These are phyloP conservation scores for Anisodus tanguticus DNA, from an alignment of 257 asterid genomes.

Conservation along the genomic window DNA sequence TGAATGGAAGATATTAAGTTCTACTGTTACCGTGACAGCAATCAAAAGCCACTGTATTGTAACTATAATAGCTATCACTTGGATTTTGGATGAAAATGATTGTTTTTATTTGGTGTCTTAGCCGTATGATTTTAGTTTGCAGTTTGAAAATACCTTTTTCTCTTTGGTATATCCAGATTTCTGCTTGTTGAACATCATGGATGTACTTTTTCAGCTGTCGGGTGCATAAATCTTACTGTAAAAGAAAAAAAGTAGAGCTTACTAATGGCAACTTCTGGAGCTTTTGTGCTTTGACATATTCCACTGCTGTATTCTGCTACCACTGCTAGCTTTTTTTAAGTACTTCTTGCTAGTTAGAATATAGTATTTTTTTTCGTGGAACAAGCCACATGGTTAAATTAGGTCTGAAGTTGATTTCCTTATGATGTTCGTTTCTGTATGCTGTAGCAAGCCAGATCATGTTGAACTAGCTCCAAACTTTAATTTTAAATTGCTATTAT, in stretches of 20 bases:
- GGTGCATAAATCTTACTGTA: neutral
- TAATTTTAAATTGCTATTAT: neutral
- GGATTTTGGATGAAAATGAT: neutral
- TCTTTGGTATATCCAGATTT: neutral
- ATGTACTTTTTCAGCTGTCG: neutral
- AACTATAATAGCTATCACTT: neutral
- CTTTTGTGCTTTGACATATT: neutral
- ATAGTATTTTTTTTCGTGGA: neutral
- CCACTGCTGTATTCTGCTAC: neutral
- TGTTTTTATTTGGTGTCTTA: slow-evolving; percentile 12
- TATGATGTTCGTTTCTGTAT: neutral
- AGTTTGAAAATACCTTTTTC: neutral
- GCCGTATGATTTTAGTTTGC: neutral
- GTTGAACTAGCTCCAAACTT: neutral
- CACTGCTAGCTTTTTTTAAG: neutral
- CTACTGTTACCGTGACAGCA: neutral
- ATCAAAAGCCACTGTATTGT: neutral
- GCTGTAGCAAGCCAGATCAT: slow-evolving; percentile 7
- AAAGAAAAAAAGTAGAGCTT: neutral
- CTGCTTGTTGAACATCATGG: slow-evolving; percentile 3
- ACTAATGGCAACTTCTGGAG: neutral
- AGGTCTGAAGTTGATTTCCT: slow-evolving; percentile 1
- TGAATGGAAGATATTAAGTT: neutral
- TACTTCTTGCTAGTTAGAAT: neutral
- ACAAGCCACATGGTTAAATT: neutral